Base-by-base conservation (phyloP, 371 early-diverging fungal species). In the Syncephalastrum contaminatum region DNA sequence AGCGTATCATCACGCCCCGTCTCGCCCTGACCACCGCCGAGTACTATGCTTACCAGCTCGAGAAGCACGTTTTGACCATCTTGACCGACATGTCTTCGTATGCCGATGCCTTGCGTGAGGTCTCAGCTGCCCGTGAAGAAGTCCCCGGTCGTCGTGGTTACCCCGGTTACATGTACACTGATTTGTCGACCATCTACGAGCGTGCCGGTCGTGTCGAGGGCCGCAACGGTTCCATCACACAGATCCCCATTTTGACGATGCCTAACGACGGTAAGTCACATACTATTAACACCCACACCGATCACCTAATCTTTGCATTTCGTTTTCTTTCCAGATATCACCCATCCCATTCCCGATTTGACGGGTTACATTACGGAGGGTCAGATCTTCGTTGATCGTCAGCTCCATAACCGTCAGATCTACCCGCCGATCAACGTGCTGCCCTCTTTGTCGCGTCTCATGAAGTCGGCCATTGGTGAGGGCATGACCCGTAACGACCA, bases 131-230 rank as follows among this genome's bases (percentile, higher is more conserved):
- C 25, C 92, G 99, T 82, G 99, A 99, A 85, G 99, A 99, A 85
- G 99, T 99, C 5, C 99, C 99, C 7, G 99, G 99, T 72, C 94
- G 99, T 80, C 94, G 99, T 80, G 99, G 99, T 76, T 99, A 99
- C 81, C 99, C 99, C 18, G 99, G 99, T 83, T 99, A 99, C 77
- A 99, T 99, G 99, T 99, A 99, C 86, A 99, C 99, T 27, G 99
- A 99, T 88, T 87, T 99, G 83, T 94, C 99, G 22, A 99, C 99
- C 54, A 97, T 99, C 60, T 99, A 99, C 67, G 99, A 99, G 80
- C 93, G 99, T 77, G 99, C 99, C 22, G 99, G 99, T 55, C 91
- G 99, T 69, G 99, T 99, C 15, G 92, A 96, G 54, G 99, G 99
- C 49, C 89, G 96, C 66, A 98, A 98, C 77, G 99, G 99, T 52